These are phyloP conservation scores for Epichloe sp. DNA, from an alignment of 2,329 filamentous ascomycete genomes.

Conservation along the genomic window DNA sequence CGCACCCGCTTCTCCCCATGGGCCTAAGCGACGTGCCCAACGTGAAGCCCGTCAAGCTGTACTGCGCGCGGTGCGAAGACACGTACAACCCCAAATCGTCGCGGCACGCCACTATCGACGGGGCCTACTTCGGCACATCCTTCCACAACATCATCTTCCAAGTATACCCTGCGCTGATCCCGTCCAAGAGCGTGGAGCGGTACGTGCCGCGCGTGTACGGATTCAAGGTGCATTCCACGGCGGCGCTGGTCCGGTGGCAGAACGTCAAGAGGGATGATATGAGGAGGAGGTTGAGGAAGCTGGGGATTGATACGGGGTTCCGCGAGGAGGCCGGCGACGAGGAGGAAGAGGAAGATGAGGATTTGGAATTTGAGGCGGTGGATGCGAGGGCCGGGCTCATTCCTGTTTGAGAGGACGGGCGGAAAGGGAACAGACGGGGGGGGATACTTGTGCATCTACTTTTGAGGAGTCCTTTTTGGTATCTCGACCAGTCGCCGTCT, in stretches of 20 bases:
- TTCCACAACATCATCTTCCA: constrained; percentile 99
- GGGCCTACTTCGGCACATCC: constrained; percentile 93
- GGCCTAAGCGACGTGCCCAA: constrained; percentile 83
- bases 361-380: constrained; percentile 26
- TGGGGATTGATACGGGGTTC: constrained; percentile 69
- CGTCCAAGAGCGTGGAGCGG: constrained; percentile 69
- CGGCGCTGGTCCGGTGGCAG: constrained; percentile 86
- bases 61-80: constrained; percentile 94
- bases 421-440: neutral
- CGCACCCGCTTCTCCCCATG: constrained; percentile 87
- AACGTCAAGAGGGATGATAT: constrained; percentile 68
- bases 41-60: constrained; percentile 85
- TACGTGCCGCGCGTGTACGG: constrained; percentile 89
- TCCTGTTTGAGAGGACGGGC: constrained; percentile 1
- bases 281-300: constrained; percentile 57
- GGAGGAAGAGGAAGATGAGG: constrained; percentile 43
- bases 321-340: constrained; percentile 57
- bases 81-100: constrained; percentile 98
- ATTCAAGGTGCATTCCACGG: constrained; percentile 86
- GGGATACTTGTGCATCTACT: neutral
- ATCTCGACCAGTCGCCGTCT: neutral
- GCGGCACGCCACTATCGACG: constrained; percentile 87
- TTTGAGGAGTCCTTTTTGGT: neutral
- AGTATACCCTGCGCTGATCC: constrained; percentile 84
- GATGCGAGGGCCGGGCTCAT: constrained; percentile 18